Conservation (phyloP, 345 rosid genomes). For the Salix brachista region DNA sequence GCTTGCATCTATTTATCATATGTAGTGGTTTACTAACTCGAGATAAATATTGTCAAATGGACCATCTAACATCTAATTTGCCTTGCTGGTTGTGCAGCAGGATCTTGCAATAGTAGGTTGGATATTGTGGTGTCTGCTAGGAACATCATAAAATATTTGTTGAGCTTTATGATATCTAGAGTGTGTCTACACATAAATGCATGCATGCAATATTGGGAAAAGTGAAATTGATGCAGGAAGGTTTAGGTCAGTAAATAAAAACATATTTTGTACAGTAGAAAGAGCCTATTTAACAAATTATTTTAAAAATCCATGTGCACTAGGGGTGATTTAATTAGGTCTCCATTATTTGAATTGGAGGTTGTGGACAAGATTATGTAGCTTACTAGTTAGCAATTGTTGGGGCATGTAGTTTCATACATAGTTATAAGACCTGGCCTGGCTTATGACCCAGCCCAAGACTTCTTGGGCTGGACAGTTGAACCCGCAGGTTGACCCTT, state of each 20-base stretch:
- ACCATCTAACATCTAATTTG: background rate
- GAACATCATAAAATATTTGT: background rate
- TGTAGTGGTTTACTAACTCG: background rate
- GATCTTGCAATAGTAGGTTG: background rate
- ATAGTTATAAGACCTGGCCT: no score
- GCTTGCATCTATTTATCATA: background rate
- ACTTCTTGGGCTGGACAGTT: no score
- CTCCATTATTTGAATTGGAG: background rate
- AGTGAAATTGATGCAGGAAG: background rate
- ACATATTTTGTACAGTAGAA: background rate
- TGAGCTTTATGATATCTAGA: background rate
- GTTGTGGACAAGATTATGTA: background rate
- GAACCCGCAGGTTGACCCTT: no score
- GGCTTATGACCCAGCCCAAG: no score
- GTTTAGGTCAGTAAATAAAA: background rate
- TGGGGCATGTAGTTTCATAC: background rate
- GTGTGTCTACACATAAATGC: no score
- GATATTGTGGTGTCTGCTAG: background rate
- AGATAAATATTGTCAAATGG: background rate
- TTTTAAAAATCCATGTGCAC: background rate
- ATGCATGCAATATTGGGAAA: background rate
- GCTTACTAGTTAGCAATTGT: background rate
- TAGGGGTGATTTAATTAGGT: background rate
- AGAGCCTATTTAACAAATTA: background rate
- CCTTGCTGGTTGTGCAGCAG: background rate